Evolutionary conservation across 2,329 filamentous ascomycete genomes (phyloP), one percentile per base, ranked within the genome.

Genomic region (Pseudocercospora cruenta): DNA sequence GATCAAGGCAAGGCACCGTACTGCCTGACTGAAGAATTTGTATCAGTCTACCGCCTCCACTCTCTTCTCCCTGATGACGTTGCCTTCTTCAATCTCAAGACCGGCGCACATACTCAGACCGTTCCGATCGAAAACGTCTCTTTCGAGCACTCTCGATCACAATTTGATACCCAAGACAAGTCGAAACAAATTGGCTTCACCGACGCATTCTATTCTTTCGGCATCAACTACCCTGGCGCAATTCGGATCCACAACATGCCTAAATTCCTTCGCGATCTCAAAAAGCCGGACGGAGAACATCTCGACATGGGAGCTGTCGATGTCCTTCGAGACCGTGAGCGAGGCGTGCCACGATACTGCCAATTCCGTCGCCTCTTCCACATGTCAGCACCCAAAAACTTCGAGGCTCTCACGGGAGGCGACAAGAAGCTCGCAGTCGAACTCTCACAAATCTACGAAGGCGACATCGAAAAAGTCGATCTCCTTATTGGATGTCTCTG

Each of bases 221-320:
- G 82, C 26, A 80, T 83, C 72, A 82, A 82, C 71, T 80, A 81
- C 66, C 82, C 82, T 0, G 82, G 82, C 57, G 81, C 82, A 7
- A 80, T 84, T 58, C 82, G 79, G 1, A 71, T 76, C 54, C 76
- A 80, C 58, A 80, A 80, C 59, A 79, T 76, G 54, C 80, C 81
- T 0, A 67, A 76, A 59, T 80, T 84, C 71, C 72, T 84, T 9
- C 78, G 80, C 22, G 72, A 79, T 57, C 72, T 83, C 1, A 69
- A 73, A 16, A 79, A 77, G 0, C 81, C 82, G 0, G 80, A 84
- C 60, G 80, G 79, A 21, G 72, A 77, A 8, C 76, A 76, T 22
- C 74, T 79, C 9, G 82, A 84, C 68, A 71, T 84, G 66, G 82
- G 79, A 19, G 82, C 81, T 6, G 75, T 84, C 21, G 82, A 84